Evolutionary conservation across 441 rosid genomes (phyloP).

Genomic region (Adansonia madagascariensis): DNA sequence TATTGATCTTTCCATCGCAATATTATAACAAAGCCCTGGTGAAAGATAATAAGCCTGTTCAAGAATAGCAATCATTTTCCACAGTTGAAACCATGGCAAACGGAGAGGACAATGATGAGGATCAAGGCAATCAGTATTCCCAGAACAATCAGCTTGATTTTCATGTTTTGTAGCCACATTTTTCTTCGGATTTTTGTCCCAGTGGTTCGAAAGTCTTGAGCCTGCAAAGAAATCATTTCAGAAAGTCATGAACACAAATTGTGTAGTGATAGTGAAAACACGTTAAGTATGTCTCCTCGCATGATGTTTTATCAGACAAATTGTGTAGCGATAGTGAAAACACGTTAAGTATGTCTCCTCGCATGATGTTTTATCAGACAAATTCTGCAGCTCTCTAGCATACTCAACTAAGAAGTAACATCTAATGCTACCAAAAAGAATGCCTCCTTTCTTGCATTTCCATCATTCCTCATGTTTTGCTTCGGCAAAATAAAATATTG

Average conservation of each 20-base stretch:
- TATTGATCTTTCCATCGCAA: background rate
- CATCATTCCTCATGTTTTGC: background rate
- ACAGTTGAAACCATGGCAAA: constrained; percentile 70
- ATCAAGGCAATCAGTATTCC: constrained; percentile 68
- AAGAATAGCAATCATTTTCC: constrained; percentile 9
- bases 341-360: background rate
- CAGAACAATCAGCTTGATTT: constrained; percentile 67
- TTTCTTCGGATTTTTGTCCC: constrained; percentile 67
- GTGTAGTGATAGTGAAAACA: background rate
- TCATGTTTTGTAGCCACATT: constrained; percentile 88
- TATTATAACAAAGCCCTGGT: background rate
- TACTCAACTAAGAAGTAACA: background rate
- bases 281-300: background rate
- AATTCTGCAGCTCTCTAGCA: background rate
- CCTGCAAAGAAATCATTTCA: constrained; percentile 40
- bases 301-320: background rate
- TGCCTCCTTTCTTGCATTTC: background rate
- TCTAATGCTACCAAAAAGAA: background rate
- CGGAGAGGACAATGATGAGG: constrained; percentile 67
- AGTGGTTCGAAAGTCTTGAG: constrained; percentile 61
- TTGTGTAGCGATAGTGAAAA: background rate
- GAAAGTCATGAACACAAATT: background rate
- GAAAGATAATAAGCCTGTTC: background rate
- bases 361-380: background rate
- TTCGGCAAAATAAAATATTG: background rate